These are phyloP conservation scores for Exophiala sp. DNA, from an alignment of 2,329 filamentous ascomycete species.

Conservation along the genomic window DNA sequence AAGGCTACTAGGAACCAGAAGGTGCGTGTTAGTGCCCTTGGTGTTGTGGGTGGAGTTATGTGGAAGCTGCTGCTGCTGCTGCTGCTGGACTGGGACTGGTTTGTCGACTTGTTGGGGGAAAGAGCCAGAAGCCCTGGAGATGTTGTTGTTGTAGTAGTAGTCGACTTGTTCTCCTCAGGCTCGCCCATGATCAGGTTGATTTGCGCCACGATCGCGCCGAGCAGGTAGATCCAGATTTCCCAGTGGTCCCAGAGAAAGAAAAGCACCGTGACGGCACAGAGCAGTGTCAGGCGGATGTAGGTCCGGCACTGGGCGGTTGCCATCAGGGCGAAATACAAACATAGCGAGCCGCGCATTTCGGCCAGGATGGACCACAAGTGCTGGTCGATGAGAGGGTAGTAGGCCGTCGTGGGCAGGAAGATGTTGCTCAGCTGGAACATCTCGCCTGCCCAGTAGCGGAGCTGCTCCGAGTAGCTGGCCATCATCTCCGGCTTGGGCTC, in stretches of 20 bases:
- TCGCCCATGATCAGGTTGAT: conserved; percentile 1
- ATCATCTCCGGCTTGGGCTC: conserved; percentile 8
- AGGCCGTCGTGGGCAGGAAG: not conserved
- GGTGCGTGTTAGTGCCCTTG: not conserved
- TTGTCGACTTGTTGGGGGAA: not conserved
- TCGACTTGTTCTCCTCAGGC: not conserved
- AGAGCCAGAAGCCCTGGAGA: not conserved
- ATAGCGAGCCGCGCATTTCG: conserved; percentile 6
- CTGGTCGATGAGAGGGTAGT: conserved; percentile 4
- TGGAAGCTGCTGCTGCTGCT: not conserved
- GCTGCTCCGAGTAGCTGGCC: conserved; percentile 2
- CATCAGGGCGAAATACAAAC: conserved; percentile 3
- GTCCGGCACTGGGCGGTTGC: not conserved
- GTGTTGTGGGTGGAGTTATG: not conserved
- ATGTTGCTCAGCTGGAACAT: conserved; percentile 4
- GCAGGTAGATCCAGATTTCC: conserved; percentile 4
- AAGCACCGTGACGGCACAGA: not conserved
- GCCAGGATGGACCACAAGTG: conserved; percentile 9
- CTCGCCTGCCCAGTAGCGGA: conserved; percentile 3
- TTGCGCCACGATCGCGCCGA: conserved; percentile 5
- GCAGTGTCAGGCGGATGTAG: not conserved
- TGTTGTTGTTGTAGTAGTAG: not conserved
- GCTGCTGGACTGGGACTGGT: not conserved
- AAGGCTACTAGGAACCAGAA: not conserved
- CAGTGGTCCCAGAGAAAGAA: not conserved